phyloP scores from a whole-genome alignment of 495 filamentous ascomycete genomes.

The Hypoxylon intermedium region DNA sequence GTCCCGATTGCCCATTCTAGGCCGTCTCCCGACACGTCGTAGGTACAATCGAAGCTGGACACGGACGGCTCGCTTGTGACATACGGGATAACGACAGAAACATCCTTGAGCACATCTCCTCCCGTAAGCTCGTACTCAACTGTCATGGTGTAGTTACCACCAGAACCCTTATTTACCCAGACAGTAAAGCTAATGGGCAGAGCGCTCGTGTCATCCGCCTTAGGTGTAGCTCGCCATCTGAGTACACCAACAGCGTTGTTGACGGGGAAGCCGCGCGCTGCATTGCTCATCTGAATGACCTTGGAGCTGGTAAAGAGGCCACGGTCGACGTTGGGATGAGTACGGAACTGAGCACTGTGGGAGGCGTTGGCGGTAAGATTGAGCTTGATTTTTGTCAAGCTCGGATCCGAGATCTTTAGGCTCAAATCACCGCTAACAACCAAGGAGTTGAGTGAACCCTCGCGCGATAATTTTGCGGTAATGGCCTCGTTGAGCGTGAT shows the following conservation, averaged over 20 bases:
- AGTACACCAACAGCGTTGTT: constrained; percentile 90
- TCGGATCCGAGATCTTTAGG: constrained; percentile 83
- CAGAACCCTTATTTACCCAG: constrained; percentile 88
- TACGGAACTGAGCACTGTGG: constrained; percentile 84
- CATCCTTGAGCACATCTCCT: constrained; percentile 75
- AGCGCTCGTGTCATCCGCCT: constrained; percentile 72
- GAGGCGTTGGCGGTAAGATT: constrained; percentile 74
- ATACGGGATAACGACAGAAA: constrained; percentile 86
- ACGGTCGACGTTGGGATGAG: constrained; percentile 95
- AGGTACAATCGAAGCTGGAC: constrained; percentile 90
- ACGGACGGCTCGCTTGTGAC: constrained; percentile 80
- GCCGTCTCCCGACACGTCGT: constrained; percentile 92
- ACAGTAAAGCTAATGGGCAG: constrained; percentile 93
- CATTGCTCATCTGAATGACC: constrained; percentile 83
- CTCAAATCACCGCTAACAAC: constrained; percentile 90
- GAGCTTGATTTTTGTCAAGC: constrained; percentile 87
- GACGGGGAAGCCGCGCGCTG: constrained; percentile 82
- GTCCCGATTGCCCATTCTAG: constrained; percentile 90
- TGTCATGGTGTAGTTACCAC: constrained; percentile 80
- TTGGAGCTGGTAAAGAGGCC: constrained; percentile 77
- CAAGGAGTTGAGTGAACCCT: constrained; percentile 82
- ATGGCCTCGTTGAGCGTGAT: constrained; percentile 87
- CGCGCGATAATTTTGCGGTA: constrained; percentile 82
- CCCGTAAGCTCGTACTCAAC: constrained; percentile 93
- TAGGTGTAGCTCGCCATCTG: constrained; percentile 81